Evolutionary conservation across 768 basidiomycete species (phyloP).

Genomic region (Hericium alpestre): DNA sequence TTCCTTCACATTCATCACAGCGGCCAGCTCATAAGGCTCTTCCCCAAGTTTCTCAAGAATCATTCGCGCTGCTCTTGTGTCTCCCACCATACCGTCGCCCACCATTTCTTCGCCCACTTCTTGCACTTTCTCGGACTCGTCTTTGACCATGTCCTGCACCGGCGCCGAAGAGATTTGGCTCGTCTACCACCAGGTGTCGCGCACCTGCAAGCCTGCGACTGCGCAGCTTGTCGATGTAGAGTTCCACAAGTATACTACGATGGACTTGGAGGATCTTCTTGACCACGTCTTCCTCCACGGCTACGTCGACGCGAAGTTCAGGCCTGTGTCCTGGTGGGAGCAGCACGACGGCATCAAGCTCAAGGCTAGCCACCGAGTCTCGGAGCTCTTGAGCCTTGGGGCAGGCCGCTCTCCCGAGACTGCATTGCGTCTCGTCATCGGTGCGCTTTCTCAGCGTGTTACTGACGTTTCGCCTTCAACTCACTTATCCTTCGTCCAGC

Average conservation of each 20-base stretch:
- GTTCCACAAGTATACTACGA: constrained; percentile 28
- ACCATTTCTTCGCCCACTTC: neutral
- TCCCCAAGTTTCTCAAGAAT: neutral
- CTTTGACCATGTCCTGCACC: neutral
- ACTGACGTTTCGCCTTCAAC: neutral
- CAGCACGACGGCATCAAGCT: constrained; percentile 27
- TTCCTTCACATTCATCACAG: neutral
- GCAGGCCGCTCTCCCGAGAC: constrained; percentile 32
- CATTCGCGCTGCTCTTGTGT: neutral
- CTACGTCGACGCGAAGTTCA: constrained; percentile 33
- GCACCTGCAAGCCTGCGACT: constrained; percentile 28
- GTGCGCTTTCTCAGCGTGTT: constrained; percentile 19
- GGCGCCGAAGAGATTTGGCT: constrained; percentile 34
- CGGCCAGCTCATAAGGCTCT: neutral
- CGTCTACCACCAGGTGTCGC: constrained; percentile 37
- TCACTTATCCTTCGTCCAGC: constrained; percentile 17
- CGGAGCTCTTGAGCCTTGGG: constrained; percentile 27
- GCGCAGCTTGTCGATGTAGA: constrained; percentile 39
- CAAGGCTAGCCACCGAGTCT: constrained; percentile 24
- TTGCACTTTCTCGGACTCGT: neutral
- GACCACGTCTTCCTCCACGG: constrained; percentile 36
- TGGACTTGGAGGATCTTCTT: constrained; percentile 38
- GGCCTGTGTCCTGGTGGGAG: constrained; percentile 36
- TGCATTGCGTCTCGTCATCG: constrained; percentile 36
- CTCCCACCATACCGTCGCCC: constrained; percentile 1